Conservation (phyloP, 169 alveolate species). For the Miamiensis avidus region DNA sequence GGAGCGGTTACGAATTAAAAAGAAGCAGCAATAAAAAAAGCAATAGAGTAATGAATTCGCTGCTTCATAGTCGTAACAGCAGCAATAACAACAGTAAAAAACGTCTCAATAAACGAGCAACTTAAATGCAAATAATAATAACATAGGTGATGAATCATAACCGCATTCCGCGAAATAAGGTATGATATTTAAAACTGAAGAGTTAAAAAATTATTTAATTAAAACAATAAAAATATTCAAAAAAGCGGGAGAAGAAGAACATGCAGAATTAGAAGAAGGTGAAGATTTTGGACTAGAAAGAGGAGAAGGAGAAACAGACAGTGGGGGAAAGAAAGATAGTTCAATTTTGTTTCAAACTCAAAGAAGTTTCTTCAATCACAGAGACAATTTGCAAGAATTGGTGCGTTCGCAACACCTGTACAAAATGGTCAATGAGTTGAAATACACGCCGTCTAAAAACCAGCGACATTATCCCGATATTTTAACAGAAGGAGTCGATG, state of each 20-base stretch:
- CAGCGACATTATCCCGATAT: slow-evolving; percentile 12
- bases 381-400: not conserved
- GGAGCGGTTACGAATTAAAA: not conserved
- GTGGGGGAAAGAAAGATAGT: not conserved
- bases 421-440: slow-evolving; percentile 15
- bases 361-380: slow-evolving; percentile 21
- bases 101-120: too few species aligned
- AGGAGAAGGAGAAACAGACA: not conserved
- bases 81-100: not conserved
- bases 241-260: not conserved
- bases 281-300: not conserved
- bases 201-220: too few species aligned
- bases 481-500: slow-evolving; percentile 13
- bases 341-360: not conserved
- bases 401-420: slow-evolving; percentile 8
- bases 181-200: too few species aligned
- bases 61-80: not conserved
- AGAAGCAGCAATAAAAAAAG: not conserved
- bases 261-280: not conserved
- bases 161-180: too few species aligned
- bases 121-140: too few species aligned
- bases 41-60: not conserved
- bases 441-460: slow-evolving; percentile 12
- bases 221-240: not conserved
- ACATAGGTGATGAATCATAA: not conserved